A percentile compares a stretch with the other conserved stretches of the same genome.
phyloP scores from a whole-genome alignment of 2,329 filamentous ascomycete species.

The Whalleya microplaca region DNA sequence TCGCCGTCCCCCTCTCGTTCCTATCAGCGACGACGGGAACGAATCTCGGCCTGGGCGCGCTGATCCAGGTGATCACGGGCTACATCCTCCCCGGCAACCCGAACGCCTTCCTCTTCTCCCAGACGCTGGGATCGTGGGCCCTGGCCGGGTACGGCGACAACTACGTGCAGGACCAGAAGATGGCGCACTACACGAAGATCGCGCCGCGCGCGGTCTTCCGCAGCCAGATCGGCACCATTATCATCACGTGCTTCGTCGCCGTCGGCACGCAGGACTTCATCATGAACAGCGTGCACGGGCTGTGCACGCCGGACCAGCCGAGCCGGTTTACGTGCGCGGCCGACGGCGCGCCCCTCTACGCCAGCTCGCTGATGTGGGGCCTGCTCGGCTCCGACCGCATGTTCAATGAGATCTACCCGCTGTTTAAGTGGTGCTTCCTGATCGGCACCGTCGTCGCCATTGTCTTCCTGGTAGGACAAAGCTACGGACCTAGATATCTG shows the following conservation, averaged over 20 bases:
- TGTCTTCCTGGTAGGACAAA: conserved; percentile 31
- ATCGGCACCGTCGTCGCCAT: conserved; percentile 43
- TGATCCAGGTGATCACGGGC: conserved; percentile 49
- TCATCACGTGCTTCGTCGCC: conserved; percentile 44
- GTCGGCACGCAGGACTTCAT: conserved; percentile 48
- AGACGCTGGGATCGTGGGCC: conserved; percentile 45
- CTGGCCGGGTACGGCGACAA: conserved; percentile 31
- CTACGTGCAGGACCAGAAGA: conserved; percentile 46
- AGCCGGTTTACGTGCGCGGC: conserved; percentile 36
- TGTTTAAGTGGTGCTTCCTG: conserved; percentile 50
- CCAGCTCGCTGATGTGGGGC: conserved; percentile 42
- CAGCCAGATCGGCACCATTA: conserved; percentile 48
- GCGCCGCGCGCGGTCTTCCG: conserved; percentile 46
- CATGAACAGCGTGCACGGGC: conserved; percentile 36
- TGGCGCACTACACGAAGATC: conserved; percentile 48
- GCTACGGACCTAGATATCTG: conserved; percentile 40
- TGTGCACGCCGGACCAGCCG: conserved; percentile 36
- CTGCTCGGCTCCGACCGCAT: conserved; percentile 41
- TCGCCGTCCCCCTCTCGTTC: conserved; percentile 48
- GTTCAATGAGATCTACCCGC: conserved; percentile 46
- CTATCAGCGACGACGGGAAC: conserved; percentile 50
- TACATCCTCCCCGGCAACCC: conserved; percentile 43
- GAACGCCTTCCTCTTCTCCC: conserved; percentile 44
- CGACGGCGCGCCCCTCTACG: conserved; percentile 38
- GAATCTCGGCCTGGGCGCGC: conserved; percentile 45